Evolutionary conservation across 257 asterid species (phyloP).

Genomic region (Solanum pennellii): DNA sequence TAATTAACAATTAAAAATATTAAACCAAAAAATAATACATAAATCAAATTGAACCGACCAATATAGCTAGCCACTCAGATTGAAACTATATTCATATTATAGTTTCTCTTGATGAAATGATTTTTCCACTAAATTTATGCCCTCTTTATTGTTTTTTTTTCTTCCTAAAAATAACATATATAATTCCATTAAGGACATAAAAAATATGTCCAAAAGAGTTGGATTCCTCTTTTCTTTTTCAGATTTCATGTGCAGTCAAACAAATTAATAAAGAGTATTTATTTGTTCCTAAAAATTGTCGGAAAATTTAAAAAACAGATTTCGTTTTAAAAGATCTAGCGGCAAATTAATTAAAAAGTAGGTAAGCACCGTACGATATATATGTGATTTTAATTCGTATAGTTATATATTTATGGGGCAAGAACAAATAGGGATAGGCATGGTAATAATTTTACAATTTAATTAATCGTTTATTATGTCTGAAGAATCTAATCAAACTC

Average conservation of each 20-base stretch:
- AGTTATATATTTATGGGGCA: neutral
- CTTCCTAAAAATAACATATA: neutral
- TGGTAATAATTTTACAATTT: no score
- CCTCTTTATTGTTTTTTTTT: neutral
- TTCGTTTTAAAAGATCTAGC: neutral
- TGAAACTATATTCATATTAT: neutral
- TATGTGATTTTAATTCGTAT: neutral
- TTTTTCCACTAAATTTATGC: neutral
- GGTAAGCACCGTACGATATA: neutral
- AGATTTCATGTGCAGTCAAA: neutral
- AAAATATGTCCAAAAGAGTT: neutral
- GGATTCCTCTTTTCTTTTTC: neutral
- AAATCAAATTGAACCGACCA: no score
- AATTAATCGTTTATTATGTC: no score
- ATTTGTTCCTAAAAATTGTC: neutral
- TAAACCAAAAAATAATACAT: no score
- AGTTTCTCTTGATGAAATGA: neutral
- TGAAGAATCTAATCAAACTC: no score
- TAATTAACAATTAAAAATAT: no score
- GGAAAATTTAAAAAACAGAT: neutral
- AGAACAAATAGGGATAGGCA: no score
- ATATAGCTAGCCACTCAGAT: no score
- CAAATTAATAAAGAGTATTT: neutral
- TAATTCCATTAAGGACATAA: neutral
- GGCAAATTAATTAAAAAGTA: neutral